Evolutionary conservation across 352 stramenopile genomes (phyloP).

Genomic region (Blastocystis sp.): DNA sequence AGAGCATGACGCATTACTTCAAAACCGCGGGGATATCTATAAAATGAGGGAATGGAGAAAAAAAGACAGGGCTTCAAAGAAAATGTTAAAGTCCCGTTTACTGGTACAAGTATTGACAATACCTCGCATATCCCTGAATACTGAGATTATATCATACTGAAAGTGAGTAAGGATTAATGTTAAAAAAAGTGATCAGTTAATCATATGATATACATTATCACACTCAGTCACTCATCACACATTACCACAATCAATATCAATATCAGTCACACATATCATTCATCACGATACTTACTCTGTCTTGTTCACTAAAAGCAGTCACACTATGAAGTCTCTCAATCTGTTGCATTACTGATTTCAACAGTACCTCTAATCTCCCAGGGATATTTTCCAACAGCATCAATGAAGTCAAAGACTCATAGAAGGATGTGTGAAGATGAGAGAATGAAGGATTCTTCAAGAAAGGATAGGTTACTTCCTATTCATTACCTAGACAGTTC

Average conservation of each 20-base stretch:
- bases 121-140: slow-evolving; percentile 39
- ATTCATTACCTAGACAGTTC: neutral
- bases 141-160: slow-evolving; percentile 28
- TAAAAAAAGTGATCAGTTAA: too few relatives aligned
- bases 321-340: neutral
- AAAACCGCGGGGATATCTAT: slow-evolving; percentile 35
- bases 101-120: slow-evolving; percentile 34
- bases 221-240: too few relatives aligned
- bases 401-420: neutral
- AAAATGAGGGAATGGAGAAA: neutral
- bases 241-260: too few relatives aligned
- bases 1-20: slow-evolving; percentile 46
- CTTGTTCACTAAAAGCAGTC: neutral
- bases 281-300: neutral
- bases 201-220: too few relatives aligned
- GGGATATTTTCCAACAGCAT: slow-evolving; percentile 32
- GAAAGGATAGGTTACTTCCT: slow-evolving; percentile 45
- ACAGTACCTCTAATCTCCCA: slow-evolving; percentile 18
- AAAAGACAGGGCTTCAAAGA: slow-evolving; percentile 14
- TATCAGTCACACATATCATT: too few relatives aligned
- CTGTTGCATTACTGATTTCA: neutral
- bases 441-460: neutral
- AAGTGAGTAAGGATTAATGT: neutral
- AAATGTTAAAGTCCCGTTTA: slow-evolving; percentile 29
- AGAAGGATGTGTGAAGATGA: slow-evolving; percentile 18